Percentiles rank a stretch among this genome's conserved stretches.
phyloP scores from a whole-genome alignment of 805 yeast species.

The Pichia thaimueangensis region DNA sequence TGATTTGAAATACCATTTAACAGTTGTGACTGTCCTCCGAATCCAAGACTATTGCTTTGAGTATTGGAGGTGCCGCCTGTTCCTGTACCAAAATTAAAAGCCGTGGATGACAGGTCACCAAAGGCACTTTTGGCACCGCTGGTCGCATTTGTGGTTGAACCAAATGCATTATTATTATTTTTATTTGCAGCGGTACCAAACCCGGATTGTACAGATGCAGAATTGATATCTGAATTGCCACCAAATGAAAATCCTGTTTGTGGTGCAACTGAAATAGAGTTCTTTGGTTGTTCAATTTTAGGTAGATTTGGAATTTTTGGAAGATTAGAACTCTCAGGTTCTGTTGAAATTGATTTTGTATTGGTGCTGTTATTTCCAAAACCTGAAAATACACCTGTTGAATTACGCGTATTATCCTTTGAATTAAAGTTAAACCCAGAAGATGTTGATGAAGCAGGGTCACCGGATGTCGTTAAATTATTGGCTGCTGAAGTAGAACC shows the following conservation, averaged over 20 bases:
- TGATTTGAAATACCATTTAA: neutral
- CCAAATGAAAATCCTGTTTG: constrained; percentile 5
- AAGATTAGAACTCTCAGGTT: too few relatives aligned
- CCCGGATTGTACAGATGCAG: neutral
- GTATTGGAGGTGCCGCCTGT: neutral
- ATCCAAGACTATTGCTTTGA: neutral
- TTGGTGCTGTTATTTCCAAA: neutral
- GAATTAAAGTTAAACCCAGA: neutral
- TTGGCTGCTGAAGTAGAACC: too few relatives aligned
- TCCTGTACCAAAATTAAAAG: neutral
- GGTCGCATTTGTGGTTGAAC: neutral
- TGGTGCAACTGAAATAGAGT: neutral
- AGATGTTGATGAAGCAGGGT: neutral
- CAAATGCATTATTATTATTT: neutral
- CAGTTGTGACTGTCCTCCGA: neutral
- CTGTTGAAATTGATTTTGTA: neutral
- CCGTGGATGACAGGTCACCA: neutral
- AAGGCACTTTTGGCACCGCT: neutral
- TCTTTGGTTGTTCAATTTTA: neutral
- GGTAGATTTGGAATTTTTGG: neutral
- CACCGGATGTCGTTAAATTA: too few relatives aligned
- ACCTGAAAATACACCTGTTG: neutral
- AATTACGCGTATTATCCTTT: neutral
- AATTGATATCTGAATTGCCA: neutral
- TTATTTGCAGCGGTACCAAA: neutral